Evolutionary conservation across 768 basidiomycete species (phyloP), one percentile per base, ranked within the genome.

Genomic region (Boletellus emodensis): DNA sequence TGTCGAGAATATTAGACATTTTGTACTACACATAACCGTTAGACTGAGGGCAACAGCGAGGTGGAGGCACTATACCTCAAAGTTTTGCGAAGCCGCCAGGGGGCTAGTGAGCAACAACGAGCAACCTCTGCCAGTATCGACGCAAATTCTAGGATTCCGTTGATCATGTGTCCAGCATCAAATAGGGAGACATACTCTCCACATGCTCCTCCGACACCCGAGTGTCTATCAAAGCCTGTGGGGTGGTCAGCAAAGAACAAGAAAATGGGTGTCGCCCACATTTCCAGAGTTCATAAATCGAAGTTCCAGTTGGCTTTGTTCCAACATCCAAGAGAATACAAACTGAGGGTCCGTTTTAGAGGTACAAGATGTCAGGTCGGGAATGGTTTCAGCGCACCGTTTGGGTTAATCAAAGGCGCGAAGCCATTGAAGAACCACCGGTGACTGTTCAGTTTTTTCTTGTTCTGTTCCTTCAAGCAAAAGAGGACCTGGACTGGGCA

Each of bases 341-440:
- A 46, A 96, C 91, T 86, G 46, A 13, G 36, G 52, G 33, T 22
- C 3, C 6, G 9, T 33, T 13, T 57, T 9, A 55, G 48, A 34
- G 10, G 37, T 18, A 42, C 32, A 39, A 14, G 18, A 4, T 7
- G 17, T 1, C 11, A 10, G 36, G 33, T 3, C 3, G 6, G 24
- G 6, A 14, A 15, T 8, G 12, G 28, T 44, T 43, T n/a, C 22
- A 8, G 37, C 72, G 32, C 44, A 85, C 87, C 87, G 60, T 93
- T 91, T 35, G 93, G 87, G 54, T 84, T 81, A 60, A 95, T 79
- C 49, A 94, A 74, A 22, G 93, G 90, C 18, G 90, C 89, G 56
- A 95, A 90, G 0, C 90, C 94, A 62, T 96, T 96, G 79, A 96
- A 95, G 77, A 95, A 95, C 94, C 94, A 96, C 17, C 94, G 81